phyloP scores from a whole-genome alignment of 2,329 filamentous ascomycete genomes.

The Ophiostoma ulmi region DNA sequence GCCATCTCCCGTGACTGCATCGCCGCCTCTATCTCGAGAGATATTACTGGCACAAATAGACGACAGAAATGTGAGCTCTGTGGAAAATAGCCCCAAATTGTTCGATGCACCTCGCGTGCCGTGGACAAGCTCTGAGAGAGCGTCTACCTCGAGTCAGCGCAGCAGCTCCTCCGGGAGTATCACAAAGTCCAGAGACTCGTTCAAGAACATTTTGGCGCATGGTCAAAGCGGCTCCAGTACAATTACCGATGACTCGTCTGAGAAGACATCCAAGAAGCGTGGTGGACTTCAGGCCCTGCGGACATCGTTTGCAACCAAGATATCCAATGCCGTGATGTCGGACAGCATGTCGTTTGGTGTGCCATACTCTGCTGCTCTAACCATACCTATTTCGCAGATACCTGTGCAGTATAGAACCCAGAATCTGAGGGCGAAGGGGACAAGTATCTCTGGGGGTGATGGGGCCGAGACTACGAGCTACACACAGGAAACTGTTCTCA shows the following conservation, averaged over 20 bases:
- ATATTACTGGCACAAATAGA: background rate
- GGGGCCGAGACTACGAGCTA: background rate
- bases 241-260: background rate
- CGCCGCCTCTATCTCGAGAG: background rate
- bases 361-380: background rate
- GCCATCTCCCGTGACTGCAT: constrained; percentile 39
- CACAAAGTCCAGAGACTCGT: background rate
- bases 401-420: background rate
- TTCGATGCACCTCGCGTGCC: background rate
- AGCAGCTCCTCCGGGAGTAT: background rate
- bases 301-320: background rate
- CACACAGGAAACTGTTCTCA: background rate
- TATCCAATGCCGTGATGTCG: background rate
- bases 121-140: background rate
- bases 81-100: background rate
- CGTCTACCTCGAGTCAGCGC: background rate
- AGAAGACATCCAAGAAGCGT: constrained; percentile 4
- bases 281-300: background rate
- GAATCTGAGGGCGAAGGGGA: background rate
- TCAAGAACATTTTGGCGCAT: background rate
- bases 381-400: background rate
- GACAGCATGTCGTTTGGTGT: background rate
- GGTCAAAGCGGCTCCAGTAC: background rate
- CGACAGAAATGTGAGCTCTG: background rate
- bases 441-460: background rate